Conservation (phyloP, 352 stramenopile species). For the Globisporangium carolinianum region DNA sequence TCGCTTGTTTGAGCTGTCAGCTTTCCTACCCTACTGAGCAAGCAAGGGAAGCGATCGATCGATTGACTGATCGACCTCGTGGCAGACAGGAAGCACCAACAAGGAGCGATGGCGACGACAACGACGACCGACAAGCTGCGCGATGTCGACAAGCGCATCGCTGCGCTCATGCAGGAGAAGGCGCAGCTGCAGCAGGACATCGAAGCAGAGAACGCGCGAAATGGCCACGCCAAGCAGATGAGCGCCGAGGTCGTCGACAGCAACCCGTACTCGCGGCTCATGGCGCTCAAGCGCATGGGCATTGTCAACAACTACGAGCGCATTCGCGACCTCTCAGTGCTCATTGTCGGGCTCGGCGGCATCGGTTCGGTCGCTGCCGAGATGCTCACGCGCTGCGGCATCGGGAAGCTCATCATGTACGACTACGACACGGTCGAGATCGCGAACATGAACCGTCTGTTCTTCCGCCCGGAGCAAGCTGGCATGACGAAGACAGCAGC, state of each 20-base stretch:
- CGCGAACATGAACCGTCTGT: conserved; percentile 90
- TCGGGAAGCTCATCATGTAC: conserved; percentile 83
- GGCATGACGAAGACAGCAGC: conserved; percentile 85
- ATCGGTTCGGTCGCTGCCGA: conserved; percentile 84
- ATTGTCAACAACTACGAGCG: conserved; percentile 87
- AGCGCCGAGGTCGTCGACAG: conserved; percentile 76
- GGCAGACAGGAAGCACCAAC: too few species aligned
- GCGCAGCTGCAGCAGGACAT: conserved; percentile 41
- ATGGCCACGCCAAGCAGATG: conserved; percentile 41
- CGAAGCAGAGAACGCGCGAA: conserved; percentile 28
- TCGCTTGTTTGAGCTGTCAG: not conserved
- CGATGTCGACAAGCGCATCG: conserved; percentile 63
- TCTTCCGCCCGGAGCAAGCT: conserved; percentile 84
- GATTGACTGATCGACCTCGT: too few species aligned
- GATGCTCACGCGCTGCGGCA: conserved; percentile 87
- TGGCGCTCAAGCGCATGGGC: conserved; percentile 88
- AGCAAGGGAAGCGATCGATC: not conserved
- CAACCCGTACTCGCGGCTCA: conserved; percentile 87
- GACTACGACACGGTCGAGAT: conserved; percentile 89
- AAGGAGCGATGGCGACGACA: not conserved
- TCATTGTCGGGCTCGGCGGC: conserved; percentile 80
- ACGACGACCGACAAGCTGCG: conserved; percentile 40
- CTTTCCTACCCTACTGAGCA: not conserved
- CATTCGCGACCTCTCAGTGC: conserved; percentile 75
- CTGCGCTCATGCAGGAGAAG: conserved; percentile 71